Percentiles rank a stretch among this genome's conserved stretches.
phyloP scores from a whole-genome alignment of 306 rosid genomes.

The Potentilla sterilis region DNA sequence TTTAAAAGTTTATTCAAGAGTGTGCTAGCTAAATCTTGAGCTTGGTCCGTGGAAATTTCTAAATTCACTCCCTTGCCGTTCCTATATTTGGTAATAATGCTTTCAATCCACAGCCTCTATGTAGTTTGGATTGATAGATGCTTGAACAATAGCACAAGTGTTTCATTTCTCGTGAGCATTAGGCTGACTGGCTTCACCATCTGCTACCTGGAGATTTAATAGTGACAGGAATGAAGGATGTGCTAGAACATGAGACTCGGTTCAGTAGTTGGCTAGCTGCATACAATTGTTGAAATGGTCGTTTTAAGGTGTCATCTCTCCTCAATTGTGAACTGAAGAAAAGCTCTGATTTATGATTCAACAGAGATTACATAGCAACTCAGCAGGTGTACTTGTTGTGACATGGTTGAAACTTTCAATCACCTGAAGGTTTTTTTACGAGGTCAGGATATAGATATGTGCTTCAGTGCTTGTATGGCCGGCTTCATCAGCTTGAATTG shows the following conservation, averaged over 20 bases:
- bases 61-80: neutral
- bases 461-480: too few relatives aligned
- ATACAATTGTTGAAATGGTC: neutral
- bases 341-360: neutral
- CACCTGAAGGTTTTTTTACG: too few relatives aligned
- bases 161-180: neutral
- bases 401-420: neutral
- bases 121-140: neutral
- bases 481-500: too few relatives aligned
- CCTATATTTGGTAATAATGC: neutral
- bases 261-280: neutral
- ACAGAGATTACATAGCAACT: neutral
- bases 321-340: neutral
- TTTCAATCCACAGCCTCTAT: neutral
- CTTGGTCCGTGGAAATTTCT: neutral
- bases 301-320: neutral
- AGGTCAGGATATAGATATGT: too few relatives aligned
- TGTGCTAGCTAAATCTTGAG: neutral
- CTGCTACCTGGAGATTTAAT: neutral
- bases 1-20: neutral
- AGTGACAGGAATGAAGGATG: too few relatives aligned
- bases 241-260: neutral
- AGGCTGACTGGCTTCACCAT: neutral
- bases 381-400: neutral
- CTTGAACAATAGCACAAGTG: neutral